Percentiles rank a stretch among this genome's conserved stretches.
phyloP scores from a whole-genome alignment of 1,284 basidiomycete species.

The Sutorius eximius region DNA sequence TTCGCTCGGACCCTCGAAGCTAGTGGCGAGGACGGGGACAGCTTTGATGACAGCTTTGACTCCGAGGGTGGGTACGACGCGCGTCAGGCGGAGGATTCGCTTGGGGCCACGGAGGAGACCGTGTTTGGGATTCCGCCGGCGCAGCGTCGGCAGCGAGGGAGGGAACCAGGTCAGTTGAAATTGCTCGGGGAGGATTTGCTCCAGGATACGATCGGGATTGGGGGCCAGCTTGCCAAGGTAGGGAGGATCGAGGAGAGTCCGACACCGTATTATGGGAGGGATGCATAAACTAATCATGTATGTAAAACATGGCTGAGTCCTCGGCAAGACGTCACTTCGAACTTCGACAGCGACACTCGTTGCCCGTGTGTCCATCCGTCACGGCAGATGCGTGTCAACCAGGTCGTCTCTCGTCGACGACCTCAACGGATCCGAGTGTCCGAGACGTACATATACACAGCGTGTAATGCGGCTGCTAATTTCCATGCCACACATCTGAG shows the following conservation, averaged over 20 bases:
- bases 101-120: conserved; percentile 53
- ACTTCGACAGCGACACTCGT: background rate
- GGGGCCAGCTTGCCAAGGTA: conserved; percentile 47
- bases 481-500: too few species aligned
- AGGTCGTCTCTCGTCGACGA: too few species aligned
- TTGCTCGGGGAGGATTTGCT: conserved; percentile 61
- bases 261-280: conserved; percentile 44
- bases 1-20: conserved; percentile 45
- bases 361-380: background rate
- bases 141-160: conserved; percentile 38
- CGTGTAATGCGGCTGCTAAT: too few species aligned
- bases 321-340: background rate
- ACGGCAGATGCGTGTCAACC: too few species aligned
- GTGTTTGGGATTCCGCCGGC: conserved; percentile 65
- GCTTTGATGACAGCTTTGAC: conserved; percentile 52
- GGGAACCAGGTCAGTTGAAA: conserved; percentile 39
- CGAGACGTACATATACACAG: too few species aligned
- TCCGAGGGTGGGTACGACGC: conserved; percentile 34
- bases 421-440: too few species aligned
- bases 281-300: background rate
- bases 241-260: conserved; percentile 62
- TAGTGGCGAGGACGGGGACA: conserved; percentile 46
- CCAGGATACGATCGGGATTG: conserved; percentile 62
- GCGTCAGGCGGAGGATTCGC: conserved; percentile 9
- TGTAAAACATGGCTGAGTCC: background rate